Base-by-base conservation (phyloP, 2,329 filamentous ascomycete species). In the Grosmannia clavigera region DNA sequence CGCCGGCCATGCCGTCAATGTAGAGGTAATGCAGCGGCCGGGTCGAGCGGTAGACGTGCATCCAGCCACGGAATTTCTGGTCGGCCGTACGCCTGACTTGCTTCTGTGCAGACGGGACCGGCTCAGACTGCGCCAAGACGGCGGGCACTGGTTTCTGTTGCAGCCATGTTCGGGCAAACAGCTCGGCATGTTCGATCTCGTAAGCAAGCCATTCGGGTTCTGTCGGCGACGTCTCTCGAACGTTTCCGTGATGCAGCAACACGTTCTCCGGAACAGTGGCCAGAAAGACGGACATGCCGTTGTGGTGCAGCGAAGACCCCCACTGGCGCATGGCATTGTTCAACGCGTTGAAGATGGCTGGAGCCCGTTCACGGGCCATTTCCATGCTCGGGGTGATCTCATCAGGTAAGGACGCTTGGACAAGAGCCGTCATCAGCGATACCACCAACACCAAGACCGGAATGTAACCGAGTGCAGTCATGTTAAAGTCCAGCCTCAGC, bases 271-370 rank as follows among this genome's bases (percentile, higher is more conserved):
- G 86, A 0, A 91, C 78, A 0, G 77, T 79, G 1, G 81, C 86
- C 0, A 90, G 76, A 66, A 89, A 87, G 65, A 87, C 78, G 1
- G 84, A 83, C 77, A 91, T 85, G 58, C 88, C 87, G 68, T 91
- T 91, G 70, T 90, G 87, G 60, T 88, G 79, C 4, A 88, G 68
- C 0, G 85, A 84, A 0, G 84, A 87, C 1, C 85, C 87, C 81
- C 84, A 90, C 74, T 90, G 85, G 40, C 87, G 78, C 75, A 65
- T 60, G 9, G 63, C 60, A 29, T 65, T 62, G 40, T 61, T 58
- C 11, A 64, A 73, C 2, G 81, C 74, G 64, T 85, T 85, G 76
- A 86, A 86, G 60, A 86, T 77, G 59, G 80, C 75, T 63, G 79
- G 59, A 14, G 59, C 63, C 55, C 62, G 60, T 38, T 59, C 35